These are phyloP conservation scores for Akebia trifoliata DNA, from an alignment of 164 flowering plant genomes.

Conservation along the genomic window DNA sequence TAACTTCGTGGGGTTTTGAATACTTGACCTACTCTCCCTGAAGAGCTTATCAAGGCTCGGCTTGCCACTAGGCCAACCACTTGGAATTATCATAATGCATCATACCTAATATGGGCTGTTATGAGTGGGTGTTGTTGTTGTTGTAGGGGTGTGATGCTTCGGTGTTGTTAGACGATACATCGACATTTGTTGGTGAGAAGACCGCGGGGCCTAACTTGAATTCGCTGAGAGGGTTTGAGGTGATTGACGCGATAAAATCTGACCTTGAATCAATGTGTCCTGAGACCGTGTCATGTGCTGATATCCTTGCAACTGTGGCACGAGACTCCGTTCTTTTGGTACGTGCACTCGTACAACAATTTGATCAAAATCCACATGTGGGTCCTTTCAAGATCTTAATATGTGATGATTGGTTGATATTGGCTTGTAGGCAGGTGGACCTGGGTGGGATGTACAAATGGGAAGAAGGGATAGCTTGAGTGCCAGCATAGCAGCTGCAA, in stretches of 20 bases:
- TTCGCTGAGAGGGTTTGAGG: conserved; percentile 70
- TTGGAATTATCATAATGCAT: too few species aligned
- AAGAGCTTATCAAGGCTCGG: too few species aligned
- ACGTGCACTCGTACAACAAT: not conserved
- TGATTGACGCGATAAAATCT: conserved; percentile 63
- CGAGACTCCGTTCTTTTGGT: conserved; percentile 77
- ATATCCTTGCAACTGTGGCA: conserved; percentile 67
- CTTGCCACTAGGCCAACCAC: too few species aligned
- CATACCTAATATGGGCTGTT: too few species aligned
- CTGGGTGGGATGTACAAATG: conserved; percentile 60
- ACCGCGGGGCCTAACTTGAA: conserved; percentile 66
- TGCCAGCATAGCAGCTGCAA: conserved; percentile 62
- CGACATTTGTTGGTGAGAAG: conserved; percentile 52
- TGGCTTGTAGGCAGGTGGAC: conserved; percentile 88
- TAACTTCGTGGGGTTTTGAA: too few species aligned
- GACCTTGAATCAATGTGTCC: conserved; percentile 63
- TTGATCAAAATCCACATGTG: too few species aligned
- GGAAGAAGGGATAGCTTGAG: conserved; percentile 66
- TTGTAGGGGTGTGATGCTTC: conserved; percentile 87
- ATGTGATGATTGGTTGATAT: too few species aligned
- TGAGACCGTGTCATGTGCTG: conserved; percentile 76
- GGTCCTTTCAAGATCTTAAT: too few species aligned
- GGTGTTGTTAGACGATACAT: conserved; percentile 60
- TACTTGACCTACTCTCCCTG: too few species aligned
- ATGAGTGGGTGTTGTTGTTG: not conserved